Percentiles rank a stretch among this genome's conserved stretches.
Conservation (phyloP, 768 basidiomycete genomes). For the Xerocomellus amylosporus region DNA sequence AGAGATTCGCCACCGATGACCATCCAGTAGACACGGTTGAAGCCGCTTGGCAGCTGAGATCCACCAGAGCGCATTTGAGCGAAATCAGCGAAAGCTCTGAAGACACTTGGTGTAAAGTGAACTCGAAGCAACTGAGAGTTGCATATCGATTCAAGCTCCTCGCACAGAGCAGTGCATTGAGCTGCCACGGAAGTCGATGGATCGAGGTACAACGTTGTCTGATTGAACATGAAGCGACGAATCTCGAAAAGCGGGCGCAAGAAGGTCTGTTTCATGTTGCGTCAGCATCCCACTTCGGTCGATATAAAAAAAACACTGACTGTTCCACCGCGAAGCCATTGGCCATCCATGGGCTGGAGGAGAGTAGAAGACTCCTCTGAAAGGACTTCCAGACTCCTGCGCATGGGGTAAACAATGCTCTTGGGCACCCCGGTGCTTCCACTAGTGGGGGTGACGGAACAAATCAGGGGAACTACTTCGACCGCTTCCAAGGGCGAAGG, state of each 20-base stretch:
- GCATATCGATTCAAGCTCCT: constrained; percentile 24
- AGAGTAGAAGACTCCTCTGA: constrained; percentile 30
- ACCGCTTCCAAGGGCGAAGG: constrained; percentile 22
- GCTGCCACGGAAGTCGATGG: constrained; percentile 26
- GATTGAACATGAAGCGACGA: constrained; percentile 34
- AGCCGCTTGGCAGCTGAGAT: constrained; percentile 18
- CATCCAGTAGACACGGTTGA: constrained; percentile 32
- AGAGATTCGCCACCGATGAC: constrained; percentile 32
- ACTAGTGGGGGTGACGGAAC: constrained; percentile 28
- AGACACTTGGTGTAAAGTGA: constrained; percentile 31
- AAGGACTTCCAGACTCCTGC: constrained; percentile 22
- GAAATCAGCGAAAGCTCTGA: constrained; percentile 30
- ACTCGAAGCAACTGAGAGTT: constrained; percentile 26
- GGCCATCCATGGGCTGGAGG: constrained; percentile 28
- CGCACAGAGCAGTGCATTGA: constrained; percentile 23
- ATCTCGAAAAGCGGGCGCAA: constrained; percentile 32
- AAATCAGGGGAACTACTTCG: constrained; percentile 22
- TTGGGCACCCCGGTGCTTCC: constrained; percentile 33
- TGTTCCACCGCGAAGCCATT: constrained; percentile 34
- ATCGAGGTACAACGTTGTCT: constrained; percentile 31
- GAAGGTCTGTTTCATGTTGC: constrained; percentile 20
- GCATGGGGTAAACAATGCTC: constrained; percentile 33
- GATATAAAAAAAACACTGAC: constrained; percentile 9
- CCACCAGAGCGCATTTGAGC: constrained; percentile 21
- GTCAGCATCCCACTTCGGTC: not conserved